phyloP scores from a whole-genome alignment of 805 yeast species.

The Metschnikowia similis region DNA sequence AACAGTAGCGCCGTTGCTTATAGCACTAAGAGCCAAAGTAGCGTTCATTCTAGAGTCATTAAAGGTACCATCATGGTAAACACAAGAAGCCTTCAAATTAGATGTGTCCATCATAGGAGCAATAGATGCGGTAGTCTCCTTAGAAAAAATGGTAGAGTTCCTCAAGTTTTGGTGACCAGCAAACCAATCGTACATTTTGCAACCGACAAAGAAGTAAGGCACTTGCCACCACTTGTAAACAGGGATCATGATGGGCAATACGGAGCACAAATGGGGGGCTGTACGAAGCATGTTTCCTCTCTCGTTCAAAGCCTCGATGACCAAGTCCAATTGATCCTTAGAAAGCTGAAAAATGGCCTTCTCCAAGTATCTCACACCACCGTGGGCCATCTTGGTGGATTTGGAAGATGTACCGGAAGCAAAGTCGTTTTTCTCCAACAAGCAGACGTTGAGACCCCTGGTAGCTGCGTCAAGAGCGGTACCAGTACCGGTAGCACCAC shows the following conservation, averaged over 20 bases:
- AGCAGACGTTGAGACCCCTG: slow-evolving; percentile 84
- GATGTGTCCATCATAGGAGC: slow-evolving; percentile 84
- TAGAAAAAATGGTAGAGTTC: slow-evolving; percentile 67
- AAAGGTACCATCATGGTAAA: slow-evolving; percentile 93
- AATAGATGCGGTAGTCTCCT: slow-evolving; percentile 59
- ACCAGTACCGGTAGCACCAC: slow-evolving; percentile 96
- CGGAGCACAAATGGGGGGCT: slow-evolving; percentile 85
- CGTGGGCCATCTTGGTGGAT: slow-evolving; percentile 95
- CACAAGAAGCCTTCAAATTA: slow-evolving; percentile 81
- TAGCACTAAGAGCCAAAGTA: slow-evolving; percentile 79
- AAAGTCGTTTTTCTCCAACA: slow-evolving; percentile 83
- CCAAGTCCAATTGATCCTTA: slow-evolving; percentile 83
- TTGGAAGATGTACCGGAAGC: slow-evolving; percentile 92
- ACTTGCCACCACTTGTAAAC: slow-evolving; percentile 94
- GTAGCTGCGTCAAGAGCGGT: slow-evolving; percentile 87
- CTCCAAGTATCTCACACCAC: slow-evolving; percentile 93
- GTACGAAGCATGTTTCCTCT: slow-evolving; percentile 80
- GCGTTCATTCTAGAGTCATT: slow-evolving; percentile 91
- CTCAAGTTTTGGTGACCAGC: slow-evolving; percentile 87
- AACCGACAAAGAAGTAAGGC: slow-evolving; percentile 89
- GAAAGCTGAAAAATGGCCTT: slow-evolving; percentile 92
- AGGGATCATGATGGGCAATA: slow-evolving; percentile 93
- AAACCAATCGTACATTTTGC: slow-evolving; percentile 85
- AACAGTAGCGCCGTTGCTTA: slow-evolving; percentile 83
- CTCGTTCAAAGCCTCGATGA: slow-evolving; percentile 84